Percentiles rank a stretch among this genome's conserved stretches.
These are phyloP conservation scores for Lasiosphaeris hirsuta DNA, from an alignment of 495 filamentous ascomycete species.

Conservation along the genomic window DNA sequence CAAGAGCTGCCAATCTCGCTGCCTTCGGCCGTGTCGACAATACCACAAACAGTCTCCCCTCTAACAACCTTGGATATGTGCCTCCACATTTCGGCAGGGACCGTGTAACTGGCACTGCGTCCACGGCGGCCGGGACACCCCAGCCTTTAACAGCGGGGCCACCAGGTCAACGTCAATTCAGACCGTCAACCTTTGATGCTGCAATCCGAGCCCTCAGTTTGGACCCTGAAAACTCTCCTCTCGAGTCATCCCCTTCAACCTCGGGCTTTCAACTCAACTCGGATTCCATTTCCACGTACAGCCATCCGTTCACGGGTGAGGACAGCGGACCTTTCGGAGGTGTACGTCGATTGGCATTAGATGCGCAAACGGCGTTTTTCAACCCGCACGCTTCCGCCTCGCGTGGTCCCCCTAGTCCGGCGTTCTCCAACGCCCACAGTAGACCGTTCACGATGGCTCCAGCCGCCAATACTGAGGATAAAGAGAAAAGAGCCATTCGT, in stretches of 20 bases:
- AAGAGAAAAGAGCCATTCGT: slow-evolving; percentile 8
- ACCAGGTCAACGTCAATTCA: slow-evolving; percentile 42
- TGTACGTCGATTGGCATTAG: too few species aligned
- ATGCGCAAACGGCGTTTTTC: too few species aligned
- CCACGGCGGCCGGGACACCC: slow-evolving; percentile 36
- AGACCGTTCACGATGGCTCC: too few species aligned
- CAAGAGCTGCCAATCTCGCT: slow-evolving; percentile 19
- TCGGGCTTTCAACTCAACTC: background rate
- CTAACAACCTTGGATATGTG: slow-evolving; percentile 3
- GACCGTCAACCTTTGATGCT: slow-evolving; percentile 28
- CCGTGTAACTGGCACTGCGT: slow-evolving; percentile 2
- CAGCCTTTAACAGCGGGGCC: slow-evolving; percentile 47
- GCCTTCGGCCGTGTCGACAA: slow-evolving; percentile 11
- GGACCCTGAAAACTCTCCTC: background rate
- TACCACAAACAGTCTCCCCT: background rate
- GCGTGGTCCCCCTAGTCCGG: too few species aligned
- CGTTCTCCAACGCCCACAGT: too few species aligned
- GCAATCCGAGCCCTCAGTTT: slow-evolving; percentile 9
- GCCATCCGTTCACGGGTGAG: background rate
- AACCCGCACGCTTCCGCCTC: too few species aligned
- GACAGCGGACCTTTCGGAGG: background rate
- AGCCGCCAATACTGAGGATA: too few species aligned
- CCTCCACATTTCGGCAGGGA: slow-evolving; percentile 2
- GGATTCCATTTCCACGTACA: slow-evolving; percentile 3
- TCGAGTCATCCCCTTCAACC: background rate